Base-by-base conservation (phyloP, 768 basidiomycete species). In the Calocera viscosa region DNA sequence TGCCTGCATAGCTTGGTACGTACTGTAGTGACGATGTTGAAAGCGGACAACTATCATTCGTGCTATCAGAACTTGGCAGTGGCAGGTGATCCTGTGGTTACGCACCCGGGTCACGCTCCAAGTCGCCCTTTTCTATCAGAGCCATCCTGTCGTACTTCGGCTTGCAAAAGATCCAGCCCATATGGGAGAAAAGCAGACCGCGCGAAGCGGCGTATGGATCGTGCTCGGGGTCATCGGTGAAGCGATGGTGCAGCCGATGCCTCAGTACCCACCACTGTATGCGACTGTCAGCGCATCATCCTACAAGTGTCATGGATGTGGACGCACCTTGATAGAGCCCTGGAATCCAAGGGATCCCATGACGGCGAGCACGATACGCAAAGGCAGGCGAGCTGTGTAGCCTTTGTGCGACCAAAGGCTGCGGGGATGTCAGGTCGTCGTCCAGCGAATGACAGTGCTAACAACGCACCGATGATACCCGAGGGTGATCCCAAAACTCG, bases 141-240 rank as follows among this genome's bases (percentile, higher is more conserved):
- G 80, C 78, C 77, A 91, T 77, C 24, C 83, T 79, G 32, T 81
- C 78, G 72, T 91, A 90, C 0, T 72, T 81, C 1, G 88, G 84
- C 74, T 89, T 89, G 77, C 79, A 85, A 74, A 91, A 91, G 71
- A 91, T 90, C 90, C 90, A 92, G 1, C 90, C 90, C 79, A 90
- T 83, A 70, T 91, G 90, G 5, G 88, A 87, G 72, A 83, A 90
- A 64, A 87, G 80, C 1, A 92, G 75, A 0, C 90, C 90, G 30
- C 81, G 79, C 0, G 87, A 87, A 0, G 89, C 90, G 19, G 86
- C 80, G 72, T 92, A 92, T 2, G 86, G 85, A 70, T 87, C 86
- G 70, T 88, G 84, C 28, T 81, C 71, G 43, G 85, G 82, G 75
- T 90, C 84, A 74, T 87, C 84, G 34, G 87, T 86, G 73, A 85